Evolutionary conservation across 2,329 filamentous ascomycete genomes (phyloP).

Genomic region (Phyllosticta ampelicida): DNA sequence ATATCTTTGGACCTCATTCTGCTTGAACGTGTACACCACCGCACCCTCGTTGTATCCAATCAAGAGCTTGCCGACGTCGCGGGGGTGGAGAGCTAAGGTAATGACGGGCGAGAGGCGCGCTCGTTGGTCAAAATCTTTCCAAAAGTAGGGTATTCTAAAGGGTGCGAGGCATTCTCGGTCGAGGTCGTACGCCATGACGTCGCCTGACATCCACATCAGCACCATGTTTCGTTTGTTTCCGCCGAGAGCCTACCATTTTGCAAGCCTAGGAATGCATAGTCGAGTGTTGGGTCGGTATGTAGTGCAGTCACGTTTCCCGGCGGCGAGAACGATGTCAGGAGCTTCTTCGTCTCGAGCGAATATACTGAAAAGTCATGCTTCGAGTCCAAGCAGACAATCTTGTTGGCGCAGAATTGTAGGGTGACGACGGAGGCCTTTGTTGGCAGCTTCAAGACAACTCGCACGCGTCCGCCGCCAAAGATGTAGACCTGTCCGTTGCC

Average conservation of each 20-base stretch:
- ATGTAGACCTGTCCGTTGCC: conserved; percentile 82
- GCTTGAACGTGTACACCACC: conserved; percentile 89
- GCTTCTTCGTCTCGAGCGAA: conserved; percentile 60
- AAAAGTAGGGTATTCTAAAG: conserved; percentile 80
- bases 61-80: conserved; percentile 82
- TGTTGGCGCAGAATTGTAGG: conserved; percentile 77
- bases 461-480: conserved; percentile 71
- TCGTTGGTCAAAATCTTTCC: conserved; percentile 61
- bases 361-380: conserved; percentile 80
- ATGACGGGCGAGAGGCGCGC: conserved; percentile 57
- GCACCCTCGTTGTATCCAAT: conserved; percentile 87
- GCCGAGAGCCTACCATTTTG: conserved; percentile 46
- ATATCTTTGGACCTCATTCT: conserved; percentile 65
- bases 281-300: conserved; percentile 77
- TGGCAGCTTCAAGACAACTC: conserved; percentile 60
- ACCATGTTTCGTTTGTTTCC: background rate
- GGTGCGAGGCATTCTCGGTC: conserved; percentile 67
- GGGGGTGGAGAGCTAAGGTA: conserved; percentile 73
- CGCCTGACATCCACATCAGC: conserved; percentile 38
- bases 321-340: conserved; percentile 60
- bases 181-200: conserved; percentile 85
- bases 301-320: conserved; percentile 66
- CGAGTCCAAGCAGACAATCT: conserved; percentile 71
- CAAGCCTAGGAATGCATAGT: conserved; percentile 82
- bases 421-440: conserved; percentile 63